phyloP scores from a whole-genome alignment of 2,329 filamentous ascomycete species.

The Phialophora verrucosa region DNA sequence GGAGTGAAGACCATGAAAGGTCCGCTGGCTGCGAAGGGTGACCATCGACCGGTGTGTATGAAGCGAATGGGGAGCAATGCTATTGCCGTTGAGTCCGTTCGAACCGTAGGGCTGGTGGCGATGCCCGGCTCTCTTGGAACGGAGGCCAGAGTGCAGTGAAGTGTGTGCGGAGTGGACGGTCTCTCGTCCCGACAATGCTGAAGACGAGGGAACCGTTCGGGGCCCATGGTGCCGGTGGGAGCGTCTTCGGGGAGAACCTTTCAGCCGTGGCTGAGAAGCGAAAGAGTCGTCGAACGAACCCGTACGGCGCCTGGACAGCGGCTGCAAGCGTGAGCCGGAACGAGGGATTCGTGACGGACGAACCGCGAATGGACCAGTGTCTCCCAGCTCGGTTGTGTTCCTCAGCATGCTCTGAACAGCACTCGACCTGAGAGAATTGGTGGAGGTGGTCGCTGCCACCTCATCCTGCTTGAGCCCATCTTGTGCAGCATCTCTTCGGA shows the following conservation, averaged over 20 bases:
- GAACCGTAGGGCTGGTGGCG: constrained; percentile 21
- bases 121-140: constrained; percentile 32
- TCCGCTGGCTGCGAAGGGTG: constrained; percentile 35
- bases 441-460: constrained; percentile 13
- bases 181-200: constrained; percentile 34
- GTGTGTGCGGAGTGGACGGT: constrained; percentile 30
- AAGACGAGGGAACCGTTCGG: constrained; percentile 31
- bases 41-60: constrained; percentile 38
- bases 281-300: constrained; percentile 36
- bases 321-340: constrained; percentile 40
- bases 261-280: constrained; percentile 27
- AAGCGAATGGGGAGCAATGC: constrained; percentile 22
- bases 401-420: constrained; percentile 69
- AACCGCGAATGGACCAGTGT: constrained; percentile 67
- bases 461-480: constrained; percentile 21
- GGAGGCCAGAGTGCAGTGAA: constrained; percentile 27
- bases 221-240: constrained; percentile 30
- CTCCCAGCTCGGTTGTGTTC: constrained; percentile 69
- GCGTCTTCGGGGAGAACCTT: constrained; percentile 24
- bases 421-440: constrained; percentile 48
- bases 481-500: constrained; percentile 23
- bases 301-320: constrained; percentile 29
- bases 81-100: constrained; percentile 16
- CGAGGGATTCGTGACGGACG: constrained; percentile 49
- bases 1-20: constrained; percentile 33